phyloP scores from a whole-genome alignment of 2,329 filamentous ascomycete genomes.

The Colletotrichum chlorophyti region DNA sequence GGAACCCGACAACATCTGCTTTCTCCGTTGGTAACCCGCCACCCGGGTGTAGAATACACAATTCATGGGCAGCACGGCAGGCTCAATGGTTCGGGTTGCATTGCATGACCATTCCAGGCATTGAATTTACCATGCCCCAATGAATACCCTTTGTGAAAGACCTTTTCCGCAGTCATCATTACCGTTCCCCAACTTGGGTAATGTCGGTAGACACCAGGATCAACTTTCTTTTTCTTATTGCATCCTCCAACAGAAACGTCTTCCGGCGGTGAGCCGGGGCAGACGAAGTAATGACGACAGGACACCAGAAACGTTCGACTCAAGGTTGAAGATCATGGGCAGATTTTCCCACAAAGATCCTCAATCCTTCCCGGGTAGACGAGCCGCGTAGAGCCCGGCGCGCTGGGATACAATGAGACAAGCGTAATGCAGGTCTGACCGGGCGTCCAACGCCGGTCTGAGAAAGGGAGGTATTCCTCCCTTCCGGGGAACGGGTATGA shows the following conservation, averaged over 20 bases:
- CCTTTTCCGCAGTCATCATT: too few relatives aligned
- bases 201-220: background rate
- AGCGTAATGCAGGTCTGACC: too few relatives aligned
- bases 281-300: background rate
- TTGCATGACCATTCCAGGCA: background rate
- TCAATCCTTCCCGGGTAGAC: background rate
- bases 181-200: too few relatives aligned
- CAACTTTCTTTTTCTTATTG: slow-evolving; percentile 3
- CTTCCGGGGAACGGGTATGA: background rate
- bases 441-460: too few relatives aligned
- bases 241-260: background rate
- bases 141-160: too few relatives aligned
- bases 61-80: too few relatives aligned
- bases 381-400: slow-evolving; percentile 15
- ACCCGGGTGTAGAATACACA: too few relatives aligned
- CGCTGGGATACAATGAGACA: slow-evolving; percentile 9
- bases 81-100: too few relatives aligned
- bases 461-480: background rate
- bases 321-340: background rate
- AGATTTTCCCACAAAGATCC: background rate
- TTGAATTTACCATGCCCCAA: background rate
- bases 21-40: too few relatives aligned
- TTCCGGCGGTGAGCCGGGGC: slow-evolving; percentile 1
- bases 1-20: too few relatives aligned
- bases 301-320: background rate